These are phyloP conservation scores for Vaccinium corymbosum DNA, from an alignment of 148 eudicot species.

Conservation along the genomic window DNA sequence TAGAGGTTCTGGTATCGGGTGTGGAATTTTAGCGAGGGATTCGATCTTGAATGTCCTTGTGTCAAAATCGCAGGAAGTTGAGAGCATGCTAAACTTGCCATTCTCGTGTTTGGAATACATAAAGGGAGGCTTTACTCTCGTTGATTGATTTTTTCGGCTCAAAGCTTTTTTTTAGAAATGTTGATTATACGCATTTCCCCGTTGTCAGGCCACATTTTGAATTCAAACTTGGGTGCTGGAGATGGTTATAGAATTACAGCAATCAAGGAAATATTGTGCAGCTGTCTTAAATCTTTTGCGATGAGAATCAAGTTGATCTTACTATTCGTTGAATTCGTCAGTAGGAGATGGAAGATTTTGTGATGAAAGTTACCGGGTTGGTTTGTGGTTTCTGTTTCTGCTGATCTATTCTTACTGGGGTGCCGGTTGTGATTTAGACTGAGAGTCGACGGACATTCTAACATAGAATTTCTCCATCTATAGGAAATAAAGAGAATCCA, in stretches of 20 bases:
- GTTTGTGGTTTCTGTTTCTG: not conserved
- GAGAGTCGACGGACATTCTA: not conserved
- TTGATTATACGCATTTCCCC: not conserved
- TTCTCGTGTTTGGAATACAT: conserved; percentile 71
- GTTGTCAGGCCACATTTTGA: not conserved
- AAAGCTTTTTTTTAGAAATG: not conserved
- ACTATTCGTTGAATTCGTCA: not conserved
- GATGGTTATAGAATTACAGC: not conserved
- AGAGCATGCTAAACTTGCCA: conserved; percentile 49
- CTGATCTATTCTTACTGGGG: not conserved
- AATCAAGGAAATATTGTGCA: not conserved
- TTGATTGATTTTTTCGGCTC: conserved; percentile 27
- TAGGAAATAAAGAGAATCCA: not conserved
- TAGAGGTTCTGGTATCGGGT: conserved; percentile 40
- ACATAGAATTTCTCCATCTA: not conserved
- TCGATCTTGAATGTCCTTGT: conserved; percentile 39
- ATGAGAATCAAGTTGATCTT: not conserved
- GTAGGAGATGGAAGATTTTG: not conserved
- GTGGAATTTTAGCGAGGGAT: conserved; percentile 30
- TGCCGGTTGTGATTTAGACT: not conserved
- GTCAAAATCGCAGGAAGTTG: conserved; percentile 49
- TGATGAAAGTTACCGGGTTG: not conserved
- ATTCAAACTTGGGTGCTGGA: not conserved
- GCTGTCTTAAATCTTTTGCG: not conserved
- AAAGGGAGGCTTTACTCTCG: conserved; percentile 56